Evolutionary conservation across 176 grass and related monocot genomes (phyloP).

Genomic region (Cenchrus purpureus): DNA sequence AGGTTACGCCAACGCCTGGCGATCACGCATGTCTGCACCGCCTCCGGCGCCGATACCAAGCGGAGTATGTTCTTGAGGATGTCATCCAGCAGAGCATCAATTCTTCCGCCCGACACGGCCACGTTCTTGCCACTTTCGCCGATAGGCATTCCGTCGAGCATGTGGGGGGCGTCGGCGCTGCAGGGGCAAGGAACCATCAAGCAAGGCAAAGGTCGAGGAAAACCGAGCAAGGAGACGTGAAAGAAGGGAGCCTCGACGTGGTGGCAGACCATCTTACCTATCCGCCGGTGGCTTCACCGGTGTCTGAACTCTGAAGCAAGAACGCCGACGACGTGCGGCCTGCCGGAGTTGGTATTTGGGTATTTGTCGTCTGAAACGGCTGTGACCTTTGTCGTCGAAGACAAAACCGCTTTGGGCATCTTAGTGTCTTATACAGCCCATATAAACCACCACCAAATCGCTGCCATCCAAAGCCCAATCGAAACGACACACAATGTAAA

Average conservation of each 20-base stretch:
- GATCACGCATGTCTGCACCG: not conserved
- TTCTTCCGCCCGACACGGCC: not conserved
- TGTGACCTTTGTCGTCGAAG: no score
- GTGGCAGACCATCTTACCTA: not conserved
- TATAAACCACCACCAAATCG: no score
- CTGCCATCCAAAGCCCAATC: no score
- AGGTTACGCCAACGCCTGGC: no score
- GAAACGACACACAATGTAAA: no score
- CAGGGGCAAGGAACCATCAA: not conserved
- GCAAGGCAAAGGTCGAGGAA: not conserved
- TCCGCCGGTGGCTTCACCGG: not conserved
- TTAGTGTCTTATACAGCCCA: no score
- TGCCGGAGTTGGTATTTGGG: no score
- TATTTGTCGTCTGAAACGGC: no score
- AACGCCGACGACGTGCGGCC: not conserved
- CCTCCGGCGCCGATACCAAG: not conserved
- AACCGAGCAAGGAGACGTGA: not conserved
- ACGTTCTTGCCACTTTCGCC: not conserved
- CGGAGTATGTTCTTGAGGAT: not conserved
- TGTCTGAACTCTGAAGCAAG: not conserved
- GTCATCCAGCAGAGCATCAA: not conserved
- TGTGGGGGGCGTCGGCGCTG: not conserved
- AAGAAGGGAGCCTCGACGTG: not conserved
- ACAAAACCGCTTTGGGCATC: no score
- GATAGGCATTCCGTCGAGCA: not conserved